Conservation (phyloP, 2,329 filamentous ascomycete genomes). For the Neopestalotiopsis sp. region DNA sequence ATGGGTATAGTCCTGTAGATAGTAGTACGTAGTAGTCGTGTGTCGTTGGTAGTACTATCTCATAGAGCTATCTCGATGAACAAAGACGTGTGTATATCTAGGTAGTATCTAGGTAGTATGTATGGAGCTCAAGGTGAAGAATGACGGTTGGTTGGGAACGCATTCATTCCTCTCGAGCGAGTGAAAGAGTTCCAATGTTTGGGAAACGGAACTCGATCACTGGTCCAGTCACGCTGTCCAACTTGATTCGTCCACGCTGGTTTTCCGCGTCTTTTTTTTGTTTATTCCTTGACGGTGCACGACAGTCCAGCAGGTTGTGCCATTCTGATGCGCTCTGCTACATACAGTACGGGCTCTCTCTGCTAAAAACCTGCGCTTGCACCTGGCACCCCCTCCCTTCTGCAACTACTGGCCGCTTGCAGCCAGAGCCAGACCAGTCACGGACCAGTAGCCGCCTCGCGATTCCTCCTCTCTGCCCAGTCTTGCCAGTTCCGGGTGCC, state of each 20-base stretch:
- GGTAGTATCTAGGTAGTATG: not conserved
- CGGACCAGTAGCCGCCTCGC: not conserved
- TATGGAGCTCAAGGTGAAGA: not conserved
- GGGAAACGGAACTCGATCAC: not conserved
- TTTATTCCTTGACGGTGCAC: constrained; percentile 17
- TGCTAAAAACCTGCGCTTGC: constrained; percentile 8
- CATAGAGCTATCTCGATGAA: not conserved
- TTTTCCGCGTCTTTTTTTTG: constrained; percentile 13
- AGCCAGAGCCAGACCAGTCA: not conserved
- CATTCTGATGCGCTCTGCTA: not conserved
- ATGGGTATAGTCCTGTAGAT: not conserved
- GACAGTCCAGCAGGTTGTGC: constrained; percentile 9
- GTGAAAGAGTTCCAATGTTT: not conserved
- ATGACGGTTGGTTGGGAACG: not conserved
- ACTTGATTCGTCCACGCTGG: not conserved
- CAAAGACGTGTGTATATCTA: no score
- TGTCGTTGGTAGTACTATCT: not conserved
- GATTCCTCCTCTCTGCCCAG: not conserved
- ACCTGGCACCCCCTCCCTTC: not conserved
- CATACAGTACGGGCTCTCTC: not conserved
- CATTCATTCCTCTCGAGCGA: not conserved
- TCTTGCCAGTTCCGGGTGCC: not conserved
- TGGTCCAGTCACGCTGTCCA: not conserved
- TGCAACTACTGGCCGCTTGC: constrained; percentile 13
- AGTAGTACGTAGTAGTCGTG: not conserved